A percentile compares a stretch with the other conserved stretches of the same genome.
phyloP scores from a whole-genome alignment of 2,329 filamentous ascomycete species.

The Colletotrichum sublineola region DNA sequence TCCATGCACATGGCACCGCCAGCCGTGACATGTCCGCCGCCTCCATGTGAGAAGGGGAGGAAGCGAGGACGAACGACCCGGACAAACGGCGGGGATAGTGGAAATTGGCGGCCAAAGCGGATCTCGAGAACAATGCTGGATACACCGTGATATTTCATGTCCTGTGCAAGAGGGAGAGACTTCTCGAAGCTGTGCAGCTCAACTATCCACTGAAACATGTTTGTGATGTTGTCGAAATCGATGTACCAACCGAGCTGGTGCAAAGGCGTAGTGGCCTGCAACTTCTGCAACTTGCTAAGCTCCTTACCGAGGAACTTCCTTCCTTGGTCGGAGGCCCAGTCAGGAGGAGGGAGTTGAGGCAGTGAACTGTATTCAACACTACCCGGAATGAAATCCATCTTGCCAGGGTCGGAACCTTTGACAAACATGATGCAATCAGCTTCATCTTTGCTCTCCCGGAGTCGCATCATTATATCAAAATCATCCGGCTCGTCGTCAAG shows the following conservation, averaged over 20 bases:
- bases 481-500: conserved; percentile 39
- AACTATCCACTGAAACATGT: conserved; percentile 92
- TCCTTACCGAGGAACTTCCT: conserved; percentile 75
- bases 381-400: conserved; percentile 73
- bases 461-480: conserved; percentile 45
- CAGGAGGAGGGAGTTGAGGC: conserved; percentile 73
- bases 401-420: conserved; percentile 37
- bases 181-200: conserved; percentile 87
- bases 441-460: conserved; percentile 1
- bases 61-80: conserved; percentile 87
- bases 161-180: conserved; percentile 76
- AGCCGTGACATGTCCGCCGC: conserved; percentile 86
- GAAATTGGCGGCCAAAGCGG: conserved; percentile 82
- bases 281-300: conserved; percentile 71
- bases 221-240: conserved; percentile 73
- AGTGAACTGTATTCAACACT: conserved; percentile 72
- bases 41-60: conserved; percentile 76
- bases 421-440: not conserved
- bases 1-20: conserved; percentile 90
- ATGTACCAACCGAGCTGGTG: conserved; percentile 88
- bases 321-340: conserved; percentile 73
- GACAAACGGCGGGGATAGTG: conserved; percentile 85
- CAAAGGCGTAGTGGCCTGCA: conserved; percentile 71
- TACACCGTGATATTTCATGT: conserved; percentile 75
- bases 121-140: conserved; percentile 84